Percentiles rank a stretch among this genome's conserved stretches.
Conservation (phyloP, 2,329 filamentous ascomycete genomes). For the Pseudogymnoascus sp. region DNA sequence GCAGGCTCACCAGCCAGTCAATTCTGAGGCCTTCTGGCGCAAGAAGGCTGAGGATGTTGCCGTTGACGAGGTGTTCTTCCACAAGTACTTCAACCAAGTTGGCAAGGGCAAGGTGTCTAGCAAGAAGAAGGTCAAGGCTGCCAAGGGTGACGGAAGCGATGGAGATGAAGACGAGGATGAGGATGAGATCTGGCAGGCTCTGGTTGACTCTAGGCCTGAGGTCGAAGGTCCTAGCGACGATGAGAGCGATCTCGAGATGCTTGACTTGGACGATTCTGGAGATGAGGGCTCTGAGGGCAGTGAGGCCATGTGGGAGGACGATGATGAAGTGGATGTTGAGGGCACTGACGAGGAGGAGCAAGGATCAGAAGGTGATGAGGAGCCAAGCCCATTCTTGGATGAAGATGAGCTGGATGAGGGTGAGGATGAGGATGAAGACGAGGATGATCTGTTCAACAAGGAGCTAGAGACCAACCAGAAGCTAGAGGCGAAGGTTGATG, state of each 20-base stretch:
- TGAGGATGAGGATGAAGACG: constrained; percentile 42
- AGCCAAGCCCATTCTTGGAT: constrained; percentile 17
- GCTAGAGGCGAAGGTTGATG: constrained; percentile 35
- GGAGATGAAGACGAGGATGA: constrained; percentile 52
- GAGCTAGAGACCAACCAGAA: constrained; percentile 27
- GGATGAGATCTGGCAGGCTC: constrained; percentile 85
- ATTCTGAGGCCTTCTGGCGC: constrained; percentile 84
- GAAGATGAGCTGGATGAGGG: constrained; percentile 25
- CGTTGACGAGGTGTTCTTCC: constrained; percentile 95
- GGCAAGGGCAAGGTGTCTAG: constrained; percentile 53
- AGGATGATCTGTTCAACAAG: constrained; percentile 34
- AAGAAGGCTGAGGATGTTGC: constrained; percentile 82
- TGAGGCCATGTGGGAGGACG: constrained; percentile 33
- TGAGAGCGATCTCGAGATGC: constrained; percentile 39
- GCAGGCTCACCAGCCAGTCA: constrained; percentile 58
- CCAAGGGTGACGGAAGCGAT: constrained; percentile 39
- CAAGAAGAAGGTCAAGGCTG: constrained; percentile 47
- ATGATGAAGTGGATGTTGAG: constrained; percentile 42
- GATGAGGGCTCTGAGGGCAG: constrained; percentile 22
- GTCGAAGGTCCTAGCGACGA: constrained; percentile 57
- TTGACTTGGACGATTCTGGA: constrained; percentile 45
- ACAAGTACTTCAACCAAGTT: constrained; percentile 81
- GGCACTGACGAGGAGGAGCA: constrained; percentile 39
- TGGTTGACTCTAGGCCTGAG: constrained; percentile 73
- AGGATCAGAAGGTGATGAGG: constrained; percentile 35